Conservation (phyloP, 805 yeast genomes). For the Candida parachauliodes region DNA sequence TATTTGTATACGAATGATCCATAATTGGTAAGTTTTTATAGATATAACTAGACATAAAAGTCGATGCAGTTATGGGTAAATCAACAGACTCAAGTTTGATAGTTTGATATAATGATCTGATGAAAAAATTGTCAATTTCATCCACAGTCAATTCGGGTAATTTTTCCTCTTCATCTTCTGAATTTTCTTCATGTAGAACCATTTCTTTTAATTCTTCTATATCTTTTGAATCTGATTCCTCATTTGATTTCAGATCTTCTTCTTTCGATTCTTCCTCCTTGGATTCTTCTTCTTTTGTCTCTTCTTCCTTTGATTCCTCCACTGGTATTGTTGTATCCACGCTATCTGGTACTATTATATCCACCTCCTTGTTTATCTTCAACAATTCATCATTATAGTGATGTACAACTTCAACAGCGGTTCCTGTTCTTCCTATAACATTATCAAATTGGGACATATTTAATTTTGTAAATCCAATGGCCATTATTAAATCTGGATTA, state of each 20-base stretch:
- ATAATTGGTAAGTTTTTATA: conserved; percentile 71
- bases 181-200: conserved; percentile 12
- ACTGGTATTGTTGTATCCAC: conserved; percentile 38
- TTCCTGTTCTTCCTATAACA: conserved; percentile 67
- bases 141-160: conserved; percentile 45
- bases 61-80: conserved; percentile 69
- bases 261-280: conserved; percentile 2
- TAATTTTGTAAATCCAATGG: conserved; percentile 61
- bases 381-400: conserved; percentile 63
- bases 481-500: conserved; percentile 61
- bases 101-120: conserved; percentile 67
- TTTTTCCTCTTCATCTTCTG: conserved; percentile 19
- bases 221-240: neutral
- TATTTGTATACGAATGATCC: conserved; percentile 48
- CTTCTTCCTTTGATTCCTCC: conserved; percentile 13
- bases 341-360: conserved; percentile 25
- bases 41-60: conserved; percentile 68
- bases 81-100: conserved; percentile 53
- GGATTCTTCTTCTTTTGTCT: conserved; percentile 10
- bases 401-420: conserved; percentile 75
- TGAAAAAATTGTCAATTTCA: conserved; percentile 73
- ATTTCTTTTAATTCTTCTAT: conserved; percentile 11
- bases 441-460: conserved; percentile 42
- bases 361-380: conserved; percentile 45
- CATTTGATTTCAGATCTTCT: neutral